Percentiles rank a stretch among this genome's conserved stretches.
Conservation (phyloP, 768 basidiomycete genomes). For the Serendipita sp. region DNA sequence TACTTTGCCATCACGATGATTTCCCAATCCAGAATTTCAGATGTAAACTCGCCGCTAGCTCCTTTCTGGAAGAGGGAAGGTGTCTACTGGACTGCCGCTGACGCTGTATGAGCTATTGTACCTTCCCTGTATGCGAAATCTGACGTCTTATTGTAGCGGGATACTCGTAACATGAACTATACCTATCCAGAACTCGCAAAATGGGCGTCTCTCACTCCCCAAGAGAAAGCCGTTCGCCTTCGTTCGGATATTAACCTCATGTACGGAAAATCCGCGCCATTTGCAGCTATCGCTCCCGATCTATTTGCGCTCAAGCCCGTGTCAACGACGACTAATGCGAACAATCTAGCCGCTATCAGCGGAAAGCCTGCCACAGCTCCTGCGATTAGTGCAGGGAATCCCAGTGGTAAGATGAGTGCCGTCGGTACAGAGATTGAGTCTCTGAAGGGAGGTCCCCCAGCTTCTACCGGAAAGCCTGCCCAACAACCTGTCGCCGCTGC, state of each 20-base stretch:
- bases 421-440: too few species aligned
- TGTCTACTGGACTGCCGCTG: slow-evolving; percentile 26
- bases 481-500: not conserved
- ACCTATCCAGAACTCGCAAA: slow-evolving; percentile 28
- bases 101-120: slow-evolving; percentile 8
- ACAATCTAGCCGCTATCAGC: not conserved
- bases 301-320: not conserved
- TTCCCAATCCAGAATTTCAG: not conserved
- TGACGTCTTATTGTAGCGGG: slow-evolving; percentile 1
- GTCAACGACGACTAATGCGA: not conserved
- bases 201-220: not conserved
- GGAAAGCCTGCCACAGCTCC: not conserved
- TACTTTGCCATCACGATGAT: not conserved
- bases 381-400: too few species aligned
- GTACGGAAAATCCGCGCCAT: not conserved
- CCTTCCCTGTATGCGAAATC: not conserved
- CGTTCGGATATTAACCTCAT: not conserved
- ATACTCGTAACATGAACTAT: slow-evolving; percentile 25
- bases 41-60: slow-evolving; percentile 18
- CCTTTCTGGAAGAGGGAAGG: slow-evolving; percentile 30
- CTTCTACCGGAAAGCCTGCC: not conserved
- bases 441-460: too few species aligned
- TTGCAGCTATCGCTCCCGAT: not conserved
- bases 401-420: too few species aligned
- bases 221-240: not conserved